Evolutionary conservation across 169 alveolate genomes (phyloP).

Genomic region (Eimeria sp.): DNA sequence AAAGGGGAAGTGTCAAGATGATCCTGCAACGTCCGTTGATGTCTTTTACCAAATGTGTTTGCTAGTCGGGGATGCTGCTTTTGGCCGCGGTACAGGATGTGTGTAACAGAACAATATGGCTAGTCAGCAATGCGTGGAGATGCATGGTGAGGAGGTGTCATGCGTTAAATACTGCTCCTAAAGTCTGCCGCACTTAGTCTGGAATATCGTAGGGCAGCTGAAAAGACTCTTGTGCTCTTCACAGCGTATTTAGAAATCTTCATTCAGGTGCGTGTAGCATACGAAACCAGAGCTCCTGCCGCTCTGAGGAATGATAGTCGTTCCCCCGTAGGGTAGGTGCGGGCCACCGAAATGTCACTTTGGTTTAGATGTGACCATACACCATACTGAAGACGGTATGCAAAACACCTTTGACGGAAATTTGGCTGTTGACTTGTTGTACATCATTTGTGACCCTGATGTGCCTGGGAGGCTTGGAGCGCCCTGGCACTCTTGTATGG

Average conservation of each 20-base stretch:
- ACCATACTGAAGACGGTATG: not conserved
- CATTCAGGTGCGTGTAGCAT: not conserved
- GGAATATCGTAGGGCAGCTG: not conserved
- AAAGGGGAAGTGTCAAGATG: too few species aligned
- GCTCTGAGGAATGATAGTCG: not conserved
- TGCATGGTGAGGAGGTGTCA: not conserved
- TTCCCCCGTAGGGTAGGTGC: not conserved
- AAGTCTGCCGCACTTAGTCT: not conserved
- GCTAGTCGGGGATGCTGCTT: too few species aligned
- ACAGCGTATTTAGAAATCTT: too few species aligned
- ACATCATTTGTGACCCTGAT: not conserved
- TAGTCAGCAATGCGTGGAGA: not conserved
- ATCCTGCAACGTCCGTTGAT: too few species aligned
- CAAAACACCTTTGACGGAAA: not conserved
- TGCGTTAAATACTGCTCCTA: not conserved
- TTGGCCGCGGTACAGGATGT: not conserved
- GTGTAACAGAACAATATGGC: not conserved
- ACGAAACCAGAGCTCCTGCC: not conserved
- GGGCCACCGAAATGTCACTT: not conserved
- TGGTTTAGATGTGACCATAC: not conserved
- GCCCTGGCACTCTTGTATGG: not conserved
- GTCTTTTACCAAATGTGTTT: too few species aligned
- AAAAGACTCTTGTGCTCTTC: too few species aligned
- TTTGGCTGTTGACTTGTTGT: not conserved
- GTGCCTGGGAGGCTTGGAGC: not conserved